Percentiles rank a stretch among this genome's conserved stretches.
Conservation (phyloP, 2,329 filamentous ascomycete species). For the Colletotrichum scovillei region DNA sequence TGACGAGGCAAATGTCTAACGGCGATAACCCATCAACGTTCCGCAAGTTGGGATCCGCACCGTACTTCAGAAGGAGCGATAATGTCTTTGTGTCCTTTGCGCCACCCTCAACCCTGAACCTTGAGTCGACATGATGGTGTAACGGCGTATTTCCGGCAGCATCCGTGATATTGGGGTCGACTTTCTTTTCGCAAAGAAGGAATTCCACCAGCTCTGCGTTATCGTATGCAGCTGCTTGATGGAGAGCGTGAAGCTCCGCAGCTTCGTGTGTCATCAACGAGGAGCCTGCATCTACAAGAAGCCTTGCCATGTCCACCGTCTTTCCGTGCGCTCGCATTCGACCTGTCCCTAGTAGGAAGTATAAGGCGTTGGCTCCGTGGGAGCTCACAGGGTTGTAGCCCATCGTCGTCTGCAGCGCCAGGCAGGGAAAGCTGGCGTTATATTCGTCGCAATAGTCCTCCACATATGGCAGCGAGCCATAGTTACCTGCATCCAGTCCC, state of each 20-base stretch:
- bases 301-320: background rate
- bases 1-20: conserved; percentile 20
- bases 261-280: conserved; percentile 23
- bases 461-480: conserved; percentile 24
- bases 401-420: conserved; percentile 17
- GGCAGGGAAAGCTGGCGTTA: conserved; percentile 29
- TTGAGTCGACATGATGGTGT: conserved; percentile 25
- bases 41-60: conserved; percentile 44
- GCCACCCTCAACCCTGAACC: conserved; percentile 1
- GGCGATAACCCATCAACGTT: conserved; percentile 4
- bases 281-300: conserved; percentile 4
- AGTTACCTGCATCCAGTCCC: conserved; percentile 25
- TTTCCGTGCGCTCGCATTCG: background rate
- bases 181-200: background rate
- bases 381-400: conserved; percentile 7
- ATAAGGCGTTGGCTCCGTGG: conserved; percentile 25
- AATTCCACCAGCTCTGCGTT: conserved; percentile 1
- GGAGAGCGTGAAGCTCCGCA: conserved; percentile 17
- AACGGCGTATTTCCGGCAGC: conserved; percentile 22
- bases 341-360: conserved; percentile 24
- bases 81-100: background rate
- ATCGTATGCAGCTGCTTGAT: conserved; percentile 24
- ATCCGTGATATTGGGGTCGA: conserved; percentile 3
- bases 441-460: conserved; percentile 30
- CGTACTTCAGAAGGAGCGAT: conserved; percentile 42